Evolutionary conservation across 2,329 filamentous ascomycete species (phyloP), one percentile per base, ranked within the genome.

Genomic region (Chaetomium olivaceum): DNA sequence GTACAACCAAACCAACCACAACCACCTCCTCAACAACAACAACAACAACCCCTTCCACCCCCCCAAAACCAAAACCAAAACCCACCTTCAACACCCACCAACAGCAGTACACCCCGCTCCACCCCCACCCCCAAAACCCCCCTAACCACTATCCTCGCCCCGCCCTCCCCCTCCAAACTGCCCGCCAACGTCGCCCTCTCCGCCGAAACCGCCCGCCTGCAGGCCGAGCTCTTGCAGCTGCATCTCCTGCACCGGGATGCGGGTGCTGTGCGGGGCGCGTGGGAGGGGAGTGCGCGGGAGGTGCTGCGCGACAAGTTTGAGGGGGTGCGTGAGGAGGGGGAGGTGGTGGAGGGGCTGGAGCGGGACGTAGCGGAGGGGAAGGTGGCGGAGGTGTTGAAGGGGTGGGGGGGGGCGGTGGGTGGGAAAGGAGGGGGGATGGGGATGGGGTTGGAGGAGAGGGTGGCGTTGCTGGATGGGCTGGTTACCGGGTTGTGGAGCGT

Each of bases 41-140:
- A n/a, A 58, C 33, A 8, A 25, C 36, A 12, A 57, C 19, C 16
- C 36, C 21, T 59, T 31, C 12, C 3, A 33, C 25, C 52, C 29
- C 54, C 27, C 21, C 8, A 2, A 29, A 19, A 27, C 29, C 29
- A 51, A 3, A 36, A 16, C 0, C 52, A 46, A 82, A 83, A 9
- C 85, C 87, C 0, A 78, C 82, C 56, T 90, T 90, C 76, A 85
- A 81, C 57, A 89, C 84, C 0, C 82, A 86, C 48, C 87, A 90
- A 70, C 87, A 90, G 70, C 87, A 90, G 76, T 90, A 85, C 77
- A 88, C 86, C 31, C 88, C 89, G 0, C 84, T 85, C 54, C 89
- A 89, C 80, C 80, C 4, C 77, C 81, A 9, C 82, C 84, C 0
- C 85, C 88, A 0, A 91, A 90, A 67, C 86, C 87, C 5, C 79